Base-by-base conservation (phyloP, 257 asterid genomes). In the Capsicum rhomboideum region DNA sequence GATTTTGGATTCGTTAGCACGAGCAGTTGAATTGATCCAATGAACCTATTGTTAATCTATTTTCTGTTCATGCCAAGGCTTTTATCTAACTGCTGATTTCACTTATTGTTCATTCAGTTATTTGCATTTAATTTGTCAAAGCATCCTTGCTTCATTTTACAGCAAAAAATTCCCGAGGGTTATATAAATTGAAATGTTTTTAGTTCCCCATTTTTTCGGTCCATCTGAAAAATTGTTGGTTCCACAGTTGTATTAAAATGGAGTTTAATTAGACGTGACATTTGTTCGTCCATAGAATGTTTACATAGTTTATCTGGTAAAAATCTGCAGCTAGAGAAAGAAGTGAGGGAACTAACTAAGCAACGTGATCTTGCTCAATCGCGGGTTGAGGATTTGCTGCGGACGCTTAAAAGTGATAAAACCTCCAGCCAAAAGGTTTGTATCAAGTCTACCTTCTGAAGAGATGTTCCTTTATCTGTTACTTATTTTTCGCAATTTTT, bases 321-420 rank as follows among this genome's bases (percentile, higher is more conserved):
- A 75, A 6, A 59, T 83, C 84, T 92, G 87, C 94, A 97, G 99
- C 86, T 97, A 90, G 98, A 93, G 92, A 93, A 93, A 88, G 98
- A 97, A 90, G 93, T 90, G 83, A 91, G 86, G 89, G 98, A 93
- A 89, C 91, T 95, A 80, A 90, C 88, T 85, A 95, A 90, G 92
- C 94, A 93, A 87, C 88, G 85, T 53, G 94, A 93, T 85, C 89
- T 92, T 80, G 96, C 98, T 78, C 93, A 93, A 87, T 93, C 95
- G 83, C 95, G 93, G 86, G 88, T 94, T 80, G 89, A 90, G 83
- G 95, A 92, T 86, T 85, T 97, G 78, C 89, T 90, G 63, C 85
- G 61, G 82, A 86, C 86, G 71, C 88, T 85, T 71, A 91, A 89
- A 84, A 87, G 86, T 79, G 89, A 85, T 82, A 89, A 89, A 87